Conservation (phyloP, 2,329 filamentous ascomycete species). For the Ascochyta lentis region DNA sequence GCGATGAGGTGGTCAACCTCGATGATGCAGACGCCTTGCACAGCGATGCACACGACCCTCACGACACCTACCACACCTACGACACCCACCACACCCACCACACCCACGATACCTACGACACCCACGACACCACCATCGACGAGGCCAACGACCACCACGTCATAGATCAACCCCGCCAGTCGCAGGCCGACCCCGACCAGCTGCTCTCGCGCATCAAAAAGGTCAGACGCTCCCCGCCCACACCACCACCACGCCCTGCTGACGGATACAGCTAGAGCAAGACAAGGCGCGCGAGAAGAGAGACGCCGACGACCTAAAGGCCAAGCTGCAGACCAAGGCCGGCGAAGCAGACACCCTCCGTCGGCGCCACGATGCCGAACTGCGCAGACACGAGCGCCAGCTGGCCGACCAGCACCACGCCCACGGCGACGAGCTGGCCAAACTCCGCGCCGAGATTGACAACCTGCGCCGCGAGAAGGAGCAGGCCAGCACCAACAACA, state of each 20-base stretch:
- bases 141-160: conserved; percentile 1
- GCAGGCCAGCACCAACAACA: conserved; percentile 70
- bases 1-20: conserved; percentile 53
- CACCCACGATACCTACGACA: too few species aligned
- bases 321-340: conserved; percentile 59
- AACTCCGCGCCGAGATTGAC: conserved; percentile 69
- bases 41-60: neutral
- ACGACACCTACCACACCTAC: neutral
- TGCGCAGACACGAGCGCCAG: conserved; percentile 68
- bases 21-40: conserved; percentile 42
- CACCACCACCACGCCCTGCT: conserved; percentile 17
- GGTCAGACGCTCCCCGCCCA: conserved; percentile 24
- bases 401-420: conserved; percentile 67
- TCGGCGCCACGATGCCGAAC: conserved; percentile 68
- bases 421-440: conserved; percentile 68
- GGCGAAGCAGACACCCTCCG: conserved; percentile 80
- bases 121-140: conserved; percentile 6
- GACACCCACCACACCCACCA: neutral
- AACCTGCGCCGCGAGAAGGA: conserved; percentile 69
- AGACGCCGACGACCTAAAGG: conserved; percentile 38
- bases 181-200: conserved; percentile 36
- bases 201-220: conserved; percentile 54
- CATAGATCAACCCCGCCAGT: conserved; percentile 23
- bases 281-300: conserved; percentile 44
- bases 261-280: conserved; percentile 50